Conservation (phyloP, 208 protist species). For the Trypanosomatidae sp. region DNA sequence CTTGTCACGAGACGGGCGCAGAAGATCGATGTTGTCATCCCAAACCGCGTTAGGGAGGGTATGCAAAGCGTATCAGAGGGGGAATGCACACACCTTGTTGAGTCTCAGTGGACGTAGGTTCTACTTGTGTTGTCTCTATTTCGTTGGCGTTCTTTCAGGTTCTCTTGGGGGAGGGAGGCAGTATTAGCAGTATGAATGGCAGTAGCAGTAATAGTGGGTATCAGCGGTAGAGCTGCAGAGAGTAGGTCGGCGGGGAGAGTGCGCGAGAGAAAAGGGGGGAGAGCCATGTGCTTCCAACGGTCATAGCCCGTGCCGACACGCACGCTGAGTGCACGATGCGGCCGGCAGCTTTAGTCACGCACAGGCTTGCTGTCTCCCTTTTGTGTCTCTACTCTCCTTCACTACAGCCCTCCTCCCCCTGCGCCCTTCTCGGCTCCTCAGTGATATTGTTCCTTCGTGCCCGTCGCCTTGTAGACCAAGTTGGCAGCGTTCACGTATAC, state of each 20-base stretch:
- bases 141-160: no score
- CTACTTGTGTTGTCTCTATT: not conserved
- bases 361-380: not conserved
- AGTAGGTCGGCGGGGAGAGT: not conserved
- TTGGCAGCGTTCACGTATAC: slow-evolving; percentile 24
- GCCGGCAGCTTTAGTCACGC: not conserved
- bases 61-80: not conserved
- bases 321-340: not conserved
- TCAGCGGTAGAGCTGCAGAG: not conserved
- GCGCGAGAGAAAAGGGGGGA: not conserved
- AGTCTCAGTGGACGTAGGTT: not conserved
- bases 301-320: not conserved
- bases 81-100: not conserved
- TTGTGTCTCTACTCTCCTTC: not conserved
- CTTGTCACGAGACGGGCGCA: not conserved
- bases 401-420: not conserved
- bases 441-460: not conserved
- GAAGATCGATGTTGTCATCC: not conserved
- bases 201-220: not conserved
- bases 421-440: not conserved
- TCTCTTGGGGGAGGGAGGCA: not conserved
- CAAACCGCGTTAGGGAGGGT: no score
- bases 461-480: not conserved
- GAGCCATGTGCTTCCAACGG: not conserved
- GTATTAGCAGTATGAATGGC: not conserved